phyloP scores from a whole-genome alignment of 2,329 filamentous ascomycete species.

The Fusarium scirpi region DNA sequence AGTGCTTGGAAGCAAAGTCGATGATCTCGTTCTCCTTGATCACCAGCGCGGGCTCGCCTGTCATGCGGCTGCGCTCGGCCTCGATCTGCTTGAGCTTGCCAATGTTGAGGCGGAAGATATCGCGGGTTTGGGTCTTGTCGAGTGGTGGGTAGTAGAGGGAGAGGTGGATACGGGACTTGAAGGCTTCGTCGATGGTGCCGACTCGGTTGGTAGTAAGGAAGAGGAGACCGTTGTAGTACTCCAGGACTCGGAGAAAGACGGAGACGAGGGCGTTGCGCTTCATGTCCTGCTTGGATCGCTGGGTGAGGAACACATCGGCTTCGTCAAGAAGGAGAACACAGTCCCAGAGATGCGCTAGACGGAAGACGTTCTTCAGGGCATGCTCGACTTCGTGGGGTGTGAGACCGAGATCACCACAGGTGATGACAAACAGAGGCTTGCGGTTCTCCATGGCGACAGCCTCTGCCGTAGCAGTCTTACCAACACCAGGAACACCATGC shows the following conservation, averaged over 20 bases:
- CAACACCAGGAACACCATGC: slow-evolving; percentile 61
- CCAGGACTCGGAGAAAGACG: slow-evolving; percentile 60
- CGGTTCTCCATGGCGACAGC: slow-evolving; percentile 56
- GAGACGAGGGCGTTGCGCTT: slow-evolving; percentile 54
- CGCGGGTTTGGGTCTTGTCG: slow-evolving; percentile 53
- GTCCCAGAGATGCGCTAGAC: slow-evolving; percentile 55
- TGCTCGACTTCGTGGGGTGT: slow-evolving; percentile 56
- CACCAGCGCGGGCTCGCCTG: slow-evolving; percentile 51
- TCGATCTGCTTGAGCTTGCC: slow-evolving; percentile 54
- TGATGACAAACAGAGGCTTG: slow-evolving; percentile 62
- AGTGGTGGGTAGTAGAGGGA: slow-evolving; percentile 58
- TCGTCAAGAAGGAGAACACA: slow-evolving; percentile 55
- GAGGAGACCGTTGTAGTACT: slow-evolving; percentile 61
- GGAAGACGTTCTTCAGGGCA: slow-evolving; percentile 57
- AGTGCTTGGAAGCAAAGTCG: slow-evolving; percentile 53
- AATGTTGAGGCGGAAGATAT: slow-evolving; percentile 58
- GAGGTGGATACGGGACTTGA: slow-evolving; percentile 61
- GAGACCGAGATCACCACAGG: slow-evolving; percentile 61
- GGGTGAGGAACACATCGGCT: slow-evolving; percentile 52
- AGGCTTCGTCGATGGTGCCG: slow-evolving; percentile 62
- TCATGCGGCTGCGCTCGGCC: slow-evolving; percentile 51
- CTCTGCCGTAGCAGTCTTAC: slow-evolving; percentile 62
- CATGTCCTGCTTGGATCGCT: slow-evolving; percentile 49
- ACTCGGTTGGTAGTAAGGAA: slow-evolving; percentile 65
- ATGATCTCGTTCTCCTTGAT: slow-evolving; percentile 53